Conservation (phyloP, 2,329 filamentous ascomycete genomes). For the Talaromyces sp. region DNA sequence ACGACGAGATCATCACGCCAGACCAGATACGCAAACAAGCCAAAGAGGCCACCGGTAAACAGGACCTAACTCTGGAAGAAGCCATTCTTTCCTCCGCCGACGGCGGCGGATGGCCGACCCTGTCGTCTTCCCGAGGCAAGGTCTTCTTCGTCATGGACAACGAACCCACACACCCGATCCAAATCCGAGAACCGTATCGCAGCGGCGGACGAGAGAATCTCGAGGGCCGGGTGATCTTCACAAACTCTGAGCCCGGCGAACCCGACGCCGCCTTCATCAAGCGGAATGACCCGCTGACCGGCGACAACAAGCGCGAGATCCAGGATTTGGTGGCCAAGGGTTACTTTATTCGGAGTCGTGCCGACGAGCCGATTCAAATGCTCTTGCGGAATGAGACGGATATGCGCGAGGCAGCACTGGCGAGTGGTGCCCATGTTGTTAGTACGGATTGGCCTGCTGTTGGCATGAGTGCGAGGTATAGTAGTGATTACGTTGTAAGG, state of each 20-base stretch:
- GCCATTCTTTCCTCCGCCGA: constrained; percentile 6
- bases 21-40: constrained; percentile 11
- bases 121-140: constrained; percentile 8
- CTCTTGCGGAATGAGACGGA: constrained; percentile 1
- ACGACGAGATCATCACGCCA: constrained; percentile 10
- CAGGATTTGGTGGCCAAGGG: constrained; percentile 9
- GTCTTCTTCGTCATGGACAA: constrained; percentile 14
- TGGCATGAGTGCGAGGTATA: constrained; percentile 8
- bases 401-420: constrained; percentile 11
- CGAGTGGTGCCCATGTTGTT: constrained; percentile 11
- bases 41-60: not conserved
- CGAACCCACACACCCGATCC: constrained; percentile 12
- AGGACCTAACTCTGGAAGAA: constrained; percentile 10
- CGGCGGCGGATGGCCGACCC: constrained; percentile 9
- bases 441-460: constrained; percentile 11
- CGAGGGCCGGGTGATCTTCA: constrained; percentile 12
- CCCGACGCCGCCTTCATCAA: constrained; percentile 13
- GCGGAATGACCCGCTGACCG: constrained; percentile 8
- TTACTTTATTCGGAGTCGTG: constrained; percentile 10
- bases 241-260: constrained; percentile 9
- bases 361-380: constrained; percentile 11
- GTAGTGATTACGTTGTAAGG: constrained; percentile 12
- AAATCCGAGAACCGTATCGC: constrained; percentile 9
- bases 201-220: constrained; percentile 7
- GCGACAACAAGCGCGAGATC: constrained; percentile 9